These are phyloP conservation scores for Ogataea hybrid DNA, from an alignment of 1,139 yeast species.

Conservation along the genomic window DNA sequence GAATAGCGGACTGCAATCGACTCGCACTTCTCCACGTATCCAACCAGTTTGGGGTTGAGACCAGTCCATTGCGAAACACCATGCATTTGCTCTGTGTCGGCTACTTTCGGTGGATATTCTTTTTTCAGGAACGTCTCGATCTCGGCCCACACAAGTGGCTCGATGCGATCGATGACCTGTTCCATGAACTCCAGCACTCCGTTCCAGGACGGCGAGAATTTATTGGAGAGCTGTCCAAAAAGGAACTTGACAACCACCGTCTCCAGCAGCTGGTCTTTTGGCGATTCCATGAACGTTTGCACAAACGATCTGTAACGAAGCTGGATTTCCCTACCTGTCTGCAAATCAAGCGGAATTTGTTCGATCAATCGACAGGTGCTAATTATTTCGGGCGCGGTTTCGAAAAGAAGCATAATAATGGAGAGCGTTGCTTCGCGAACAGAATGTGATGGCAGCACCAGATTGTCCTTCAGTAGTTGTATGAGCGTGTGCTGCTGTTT, in stretches of 20 bases:
- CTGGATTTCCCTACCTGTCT: conserved; percentile 74
- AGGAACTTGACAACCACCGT: conserved; percentile 52
- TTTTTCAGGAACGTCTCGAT: conserved; percentile 39
- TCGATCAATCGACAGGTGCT: conserved; percentile 57
- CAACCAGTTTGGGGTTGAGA: conserved; percentile 36
- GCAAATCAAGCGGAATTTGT: conserved; percentile 64
- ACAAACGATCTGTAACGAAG: conserved; percentile 67
- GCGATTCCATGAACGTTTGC: conserved; percentile 42
- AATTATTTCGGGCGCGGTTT: conserved; percentile 23
- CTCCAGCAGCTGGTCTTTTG: conserved; percentile 38
- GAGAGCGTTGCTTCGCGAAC: conserved; percentile 27
- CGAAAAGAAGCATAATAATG: conserved; percentile 23
- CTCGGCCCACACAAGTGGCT: conserved; percentile 56
- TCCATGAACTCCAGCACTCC: conserved; percentile 66
- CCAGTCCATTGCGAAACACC: conserved; percentile 28
- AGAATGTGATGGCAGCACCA: conserved; percentile 26
- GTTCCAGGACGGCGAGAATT: conserved; percentile 85
- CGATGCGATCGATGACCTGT: conserved; percentile 42
- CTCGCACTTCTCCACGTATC: conserved; percentile 30
- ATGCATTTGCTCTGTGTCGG: conserved; percentile 8
- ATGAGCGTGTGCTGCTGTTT: conserved; percentile 20
- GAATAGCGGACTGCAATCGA: conserved; percentile 30
- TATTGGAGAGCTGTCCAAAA: conserved; percentile 72
- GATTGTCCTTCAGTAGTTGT: conserved; percentile 17
- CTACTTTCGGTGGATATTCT: conserved; percentile 20